phyloP scores from a whole-genome alignment of 495 filamentous ascomycete species.

The Talaromyces adpressus region DNA sequence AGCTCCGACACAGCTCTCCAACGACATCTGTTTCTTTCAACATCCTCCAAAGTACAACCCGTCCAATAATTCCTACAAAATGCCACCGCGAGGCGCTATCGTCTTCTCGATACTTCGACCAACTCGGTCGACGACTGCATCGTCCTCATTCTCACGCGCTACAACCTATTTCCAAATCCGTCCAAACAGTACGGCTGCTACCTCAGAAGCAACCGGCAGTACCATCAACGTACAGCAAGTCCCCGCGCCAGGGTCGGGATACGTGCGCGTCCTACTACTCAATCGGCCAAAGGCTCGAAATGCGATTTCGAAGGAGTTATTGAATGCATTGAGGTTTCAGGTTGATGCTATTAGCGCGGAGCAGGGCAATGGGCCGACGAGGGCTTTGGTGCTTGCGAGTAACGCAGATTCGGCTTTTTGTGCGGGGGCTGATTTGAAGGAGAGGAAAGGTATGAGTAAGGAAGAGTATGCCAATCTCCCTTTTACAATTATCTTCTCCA shows the following conservation, averaged over 20 bases:
- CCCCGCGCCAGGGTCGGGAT: slow-evolving; percentile 72
- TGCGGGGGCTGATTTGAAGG: slow-evolving; percentile 91
- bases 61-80: not conserved
- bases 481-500: not conserved
- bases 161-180: slow-evolving; percentile 7
- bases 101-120: not conserved
- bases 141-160: not conserved
- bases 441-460: slow-evolving; percentile 63
- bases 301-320: slow-evolving; percentile 73
- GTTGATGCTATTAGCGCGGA: slow-evolving; percentile 63
- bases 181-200: slow-evolving; percentile 17
- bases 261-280: slow-evolving; percentile 81
- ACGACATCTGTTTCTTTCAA: not conserved
- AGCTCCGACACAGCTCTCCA: slow-evolving; percentile 16
- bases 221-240: slow-evolving; percentile 64
- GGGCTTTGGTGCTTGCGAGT: slow-evolving; percentile 72
- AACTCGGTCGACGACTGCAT: not conserved
- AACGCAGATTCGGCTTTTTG: slow-evolving; percentile 79
- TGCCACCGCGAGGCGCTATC: not conserved
- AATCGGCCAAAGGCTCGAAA: slow-evolving; percentile 81
- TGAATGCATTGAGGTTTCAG: slow-evolving; percentile 61
- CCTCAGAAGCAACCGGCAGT: slow-evolving; percentile 24
- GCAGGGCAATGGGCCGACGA: slow-evolving; percentile 55
- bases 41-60: not conserved
- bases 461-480: slow-evolving; percentile 47